Evolutionary conservation across 495 filamentous ascomycete genomes (phyloP).

Genomic region (Aspergillus haitiensis): DNA sequence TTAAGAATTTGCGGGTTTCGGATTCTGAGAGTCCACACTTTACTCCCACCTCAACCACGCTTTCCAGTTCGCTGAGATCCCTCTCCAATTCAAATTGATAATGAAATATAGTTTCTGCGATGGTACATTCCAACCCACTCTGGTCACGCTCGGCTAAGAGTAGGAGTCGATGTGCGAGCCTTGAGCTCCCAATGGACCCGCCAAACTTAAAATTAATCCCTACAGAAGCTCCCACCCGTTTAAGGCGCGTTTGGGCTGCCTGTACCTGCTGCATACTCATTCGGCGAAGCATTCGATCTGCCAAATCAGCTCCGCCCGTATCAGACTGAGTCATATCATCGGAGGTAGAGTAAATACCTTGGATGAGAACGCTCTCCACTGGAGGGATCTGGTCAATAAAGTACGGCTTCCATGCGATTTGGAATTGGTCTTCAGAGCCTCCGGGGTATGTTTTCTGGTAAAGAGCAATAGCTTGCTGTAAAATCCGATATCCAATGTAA

Average conservation of each 20-base stretch:
- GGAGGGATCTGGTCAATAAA: constrained; percentile 63
- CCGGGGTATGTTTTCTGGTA: constrained; percentile 56
- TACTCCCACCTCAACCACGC: constrained; percentile 17
- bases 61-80: constrained; percentile 22
- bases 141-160: background rate
- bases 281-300: constrained; percentile 27
- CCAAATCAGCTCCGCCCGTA: background rate
- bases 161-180: constrained; percentile 23
- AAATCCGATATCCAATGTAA: constrained; percentile 65
- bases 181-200: constrained; percentile 27
- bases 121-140: constrained; percentile 13
- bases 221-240: constrained; percentile 12
- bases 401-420: constrained; percentile 62
- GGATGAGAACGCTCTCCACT: constrained; percentile 27
- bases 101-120: constrained; percentile 21
- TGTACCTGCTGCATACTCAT: constrained; percentile 20
- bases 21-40: constrained; percentile 17
- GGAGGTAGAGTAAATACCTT: constrained; percentile 6
- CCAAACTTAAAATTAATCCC: constrained; percentile 28
- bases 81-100: constrained; percentile 27
- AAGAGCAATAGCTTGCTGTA: constrained; percentile 57
- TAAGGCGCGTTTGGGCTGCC: constrained; percentile 20
- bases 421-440: constrained; percentile 57
- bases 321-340: background rate
- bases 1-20: constrained; percentile 17